Evolutionary conservation across 2,329 filamentous ascomycete genomes (phyloP).

Genomic region (Colletotrichum sp.): DNA sequence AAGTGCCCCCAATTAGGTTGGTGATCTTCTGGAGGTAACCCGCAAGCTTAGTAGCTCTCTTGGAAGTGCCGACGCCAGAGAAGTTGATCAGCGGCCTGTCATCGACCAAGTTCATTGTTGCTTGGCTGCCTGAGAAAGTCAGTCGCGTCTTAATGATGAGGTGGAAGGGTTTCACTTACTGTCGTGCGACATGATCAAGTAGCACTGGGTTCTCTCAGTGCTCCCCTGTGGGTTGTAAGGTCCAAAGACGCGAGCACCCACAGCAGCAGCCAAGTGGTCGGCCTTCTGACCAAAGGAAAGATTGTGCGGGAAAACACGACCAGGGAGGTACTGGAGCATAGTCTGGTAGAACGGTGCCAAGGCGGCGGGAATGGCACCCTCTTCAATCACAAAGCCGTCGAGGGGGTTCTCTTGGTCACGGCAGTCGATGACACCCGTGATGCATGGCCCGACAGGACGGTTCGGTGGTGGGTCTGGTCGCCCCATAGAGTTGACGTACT

Average conservation of each 20-base stretch:
- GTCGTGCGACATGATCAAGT: constrained; percentile 72
- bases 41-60: constrained; percentile 60
- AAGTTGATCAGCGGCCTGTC: constrained; percentile 66
- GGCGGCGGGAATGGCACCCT: constrained; percentile 65
- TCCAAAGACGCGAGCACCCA: constrained; percentile 59
- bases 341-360: constrained; percentile 60
- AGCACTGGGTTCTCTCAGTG: constrained; percentile 65
- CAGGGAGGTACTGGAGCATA: constrained; percentile 61
- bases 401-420: constrained; percentile 57
- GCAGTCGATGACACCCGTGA: constrained; percentile 67
- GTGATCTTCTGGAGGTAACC: constrained; percentile 58
- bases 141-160: fast-evolving
- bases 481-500: constrained; percentile 62
- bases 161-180: constrained; percentile 32
- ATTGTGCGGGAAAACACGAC: constrained; percentile 43
- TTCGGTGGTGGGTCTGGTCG: constrained; percentile 50
- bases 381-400: constrained; percentile 69
- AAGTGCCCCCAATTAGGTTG: constrained; percentile 61
- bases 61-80: constrained; percentile 60
- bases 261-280: constrained; percentile 50
- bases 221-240: constrained; percentile 62
- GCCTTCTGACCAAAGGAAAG: constrained; percentile 44
- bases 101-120: constrained; percentile 60
- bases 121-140: constrained; percentile 51
- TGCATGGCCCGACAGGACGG: constrained; percentile 64